Percentiles rank a stretch among this genome's conserved stretches.
Conservation (phyloP, 148 eudicot genomes). For the Limonium bicolor region DNA sequence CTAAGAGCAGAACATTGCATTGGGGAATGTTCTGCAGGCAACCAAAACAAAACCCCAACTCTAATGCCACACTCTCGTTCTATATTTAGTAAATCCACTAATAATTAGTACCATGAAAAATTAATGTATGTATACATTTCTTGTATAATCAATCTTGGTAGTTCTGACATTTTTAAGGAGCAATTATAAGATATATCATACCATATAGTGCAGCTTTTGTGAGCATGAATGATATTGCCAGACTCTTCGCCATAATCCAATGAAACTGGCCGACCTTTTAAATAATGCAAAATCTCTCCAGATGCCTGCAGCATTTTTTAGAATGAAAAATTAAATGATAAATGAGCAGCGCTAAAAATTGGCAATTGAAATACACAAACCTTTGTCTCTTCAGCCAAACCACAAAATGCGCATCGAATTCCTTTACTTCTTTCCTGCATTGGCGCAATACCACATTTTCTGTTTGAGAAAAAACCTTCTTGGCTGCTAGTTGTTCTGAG, state of each 20-base stretch:
- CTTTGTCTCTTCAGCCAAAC: constrained; percentile 51
- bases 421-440: constrained; percentile 17
- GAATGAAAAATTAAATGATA: neutral
- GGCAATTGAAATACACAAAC: constrained; percentile 17
- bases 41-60: too few species aligned
- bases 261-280: constrained; percentile 51
- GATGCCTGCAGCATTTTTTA: constrained; percentile 39
- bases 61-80: too few species aligned
- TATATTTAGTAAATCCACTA: too few species aligned
- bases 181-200: too few species aligned
- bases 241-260: constrained; percentile 26
- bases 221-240: constrained; percentile 46
- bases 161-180: too few species aligned
- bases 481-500: neutral
- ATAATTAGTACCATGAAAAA: too few species aligned
- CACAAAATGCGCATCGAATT: constrained; percentile 64
- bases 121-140: too few species aligned
- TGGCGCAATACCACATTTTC: constrained; percentile 25
- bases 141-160: too few species aligned
- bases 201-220: constrained; percentile 82
- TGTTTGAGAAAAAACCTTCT: constrained; percentile 7
- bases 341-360: neutral
- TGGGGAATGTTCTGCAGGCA: too few species aligned
- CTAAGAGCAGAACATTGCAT: too few species aligned
- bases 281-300: constrained; percentile 59